Evolutionary conservation across 805 yeast genomes (phyloP).

Genomic region (Candida hungchunana): DNA sequence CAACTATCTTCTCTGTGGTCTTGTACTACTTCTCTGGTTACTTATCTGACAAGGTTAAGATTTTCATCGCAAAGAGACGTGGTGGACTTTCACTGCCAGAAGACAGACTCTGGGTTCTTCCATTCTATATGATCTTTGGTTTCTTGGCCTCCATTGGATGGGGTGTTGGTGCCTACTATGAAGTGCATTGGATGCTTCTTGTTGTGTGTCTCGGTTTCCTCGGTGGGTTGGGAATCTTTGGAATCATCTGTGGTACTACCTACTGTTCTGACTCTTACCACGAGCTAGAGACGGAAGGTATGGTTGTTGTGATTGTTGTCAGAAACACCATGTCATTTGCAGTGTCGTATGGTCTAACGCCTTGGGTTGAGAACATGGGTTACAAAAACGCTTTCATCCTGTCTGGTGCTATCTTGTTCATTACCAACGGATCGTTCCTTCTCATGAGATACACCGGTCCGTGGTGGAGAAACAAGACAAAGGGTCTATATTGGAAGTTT

Average conservation of each 20-base stretch:
- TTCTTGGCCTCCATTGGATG: conserved; percentile 56
- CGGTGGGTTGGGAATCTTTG: conserved; percentile 52
- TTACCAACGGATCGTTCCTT: conserved; percentile 24
- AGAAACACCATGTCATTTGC: conserved; percentile 61
- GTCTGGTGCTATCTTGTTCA: conserved; percentile 48
- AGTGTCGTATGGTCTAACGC: conserved; percentile 54
- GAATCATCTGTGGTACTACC: conserved; percentile 46
- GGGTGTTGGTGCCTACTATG: conserved; percentile 60
- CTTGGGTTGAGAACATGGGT: conserved; percentile 52
- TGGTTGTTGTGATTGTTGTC: conserved; percentile 52
- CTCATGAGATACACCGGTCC: conserved; percentile 27
- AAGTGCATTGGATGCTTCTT: conserved; percentile 51
- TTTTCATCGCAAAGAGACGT: conserved; percentile 43
- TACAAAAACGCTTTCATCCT: conserved; percentile 53
- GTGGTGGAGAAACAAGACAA: conserved; percentile 26
- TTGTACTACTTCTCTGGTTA: conserved; percentile 45
- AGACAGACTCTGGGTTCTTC: conserved; percentile 49
- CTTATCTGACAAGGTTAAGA: conserved; percentile 47
- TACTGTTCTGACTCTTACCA: conserved; percentile 55
- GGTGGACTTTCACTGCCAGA: conserved; percentile 54
- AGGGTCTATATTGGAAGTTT: conserved; percentile 21
- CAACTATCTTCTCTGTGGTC: conserved; percentile 43
- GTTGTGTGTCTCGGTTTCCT: conserved; percentile 52
- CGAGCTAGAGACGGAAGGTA: conserved; percentile 48
- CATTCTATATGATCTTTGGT: conserved; percentile 43